These are phyloP conservation scores for Ascomycota sp. DNA, from an alignment of 2,329 filamentous ascomycete species.

Conservation along the genomic window DNA sequence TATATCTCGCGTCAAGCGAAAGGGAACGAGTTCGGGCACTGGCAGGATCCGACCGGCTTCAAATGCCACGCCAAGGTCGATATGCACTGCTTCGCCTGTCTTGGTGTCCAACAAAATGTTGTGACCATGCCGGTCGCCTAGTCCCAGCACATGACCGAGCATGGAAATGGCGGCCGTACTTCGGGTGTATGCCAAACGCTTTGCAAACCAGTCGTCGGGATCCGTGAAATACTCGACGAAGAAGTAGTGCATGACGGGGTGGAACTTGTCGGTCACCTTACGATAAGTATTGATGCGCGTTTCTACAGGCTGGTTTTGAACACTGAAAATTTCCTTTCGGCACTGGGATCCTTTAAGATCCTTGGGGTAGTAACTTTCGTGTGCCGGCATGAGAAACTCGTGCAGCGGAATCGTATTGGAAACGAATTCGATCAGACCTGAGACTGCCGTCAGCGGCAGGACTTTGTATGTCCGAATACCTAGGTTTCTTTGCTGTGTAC, in stretches of 20 bases:
- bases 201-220: slow-evolving; percentile 89
- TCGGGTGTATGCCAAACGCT: slow-evolving; percentile 74
- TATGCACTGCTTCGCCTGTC: slow-evolving; percentile 87
- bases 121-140: slow-evolving; percentile 88
- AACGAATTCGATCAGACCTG: slow-evolving; percentile 94
- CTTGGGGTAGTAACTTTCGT: slow-evolving; percentile 67
- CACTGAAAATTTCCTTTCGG: slow-evolving; percentile 58
- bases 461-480: slow-evolving; percentile 96
- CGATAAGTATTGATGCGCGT: slow-evolving; percentile 56
- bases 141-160: slow-evolving; percentile 75
- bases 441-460: slow-evolving; percentile 61
- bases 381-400: slow-evolving; percentile 79
- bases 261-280: slow-evolving; percentile 61
- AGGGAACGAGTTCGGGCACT: slow-evolving; percentile 87
- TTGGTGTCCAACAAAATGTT: slow-evolving; percentile 86
- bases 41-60: slow-evolving; percentile 91
- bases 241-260: slow-evolving; percentile 89
- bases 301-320: slow-evolving; percentile 48
- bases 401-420: slow-evolving; percentile 81
- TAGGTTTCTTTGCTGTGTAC: slow-evolving; percentile 71
- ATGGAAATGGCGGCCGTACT: slow-evolving; percentile 92
- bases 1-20: slow-evolving; percentile 81
- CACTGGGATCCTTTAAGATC: slow-evolving; percentile 61
- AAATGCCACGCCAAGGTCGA: slow-evolving; percentile 91
- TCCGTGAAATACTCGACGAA: slow-evolving; percentile 89